Percentiles rank a stretch among this genome's conserved stretches.
Evolutionary conservation across 2,329 filamentous ascomycete species (phyloP).

Genomic region (Penicillium nordicum): DNA sequence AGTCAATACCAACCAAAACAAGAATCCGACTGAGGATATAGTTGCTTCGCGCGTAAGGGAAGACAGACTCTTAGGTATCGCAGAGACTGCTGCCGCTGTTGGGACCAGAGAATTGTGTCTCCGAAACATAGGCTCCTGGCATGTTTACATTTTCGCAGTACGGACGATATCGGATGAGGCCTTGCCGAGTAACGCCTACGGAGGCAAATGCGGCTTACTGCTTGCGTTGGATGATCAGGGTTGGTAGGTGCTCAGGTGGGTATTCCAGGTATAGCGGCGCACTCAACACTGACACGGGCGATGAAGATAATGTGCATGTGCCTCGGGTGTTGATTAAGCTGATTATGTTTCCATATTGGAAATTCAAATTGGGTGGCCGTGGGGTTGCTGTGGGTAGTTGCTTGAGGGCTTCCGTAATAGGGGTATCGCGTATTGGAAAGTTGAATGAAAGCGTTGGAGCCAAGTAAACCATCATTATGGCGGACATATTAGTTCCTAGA

Average conservation of each 20-base stretch:
- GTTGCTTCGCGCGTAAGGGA: conserved; percentile 2
- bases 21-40: background rate
- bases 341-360: background rate
- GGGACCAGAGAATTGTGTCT: background rate
- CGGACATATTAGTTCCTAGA: background rate
- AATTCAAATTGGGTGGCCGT: background rate
- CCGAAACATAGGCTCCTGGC: background rate
- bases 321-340: background rate
- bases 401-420: background rate
- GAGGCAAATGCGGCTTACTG: background rate
- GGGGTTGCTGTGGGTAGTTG: background rate
- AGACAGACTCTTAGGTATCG: background rate
- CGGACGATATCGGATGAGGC: background rate
- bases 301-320: too few species aligned
- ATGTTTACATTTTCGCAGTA: background rate
- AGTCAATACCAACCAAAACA: background rate
- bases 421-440: background rate
- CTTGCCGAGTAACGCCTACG: background rate
- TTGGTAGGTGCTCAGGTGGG: background rate
- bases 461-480: background rate
- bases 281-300: background rate
- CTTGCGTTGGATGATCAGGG: background rate
- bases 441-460: background rate
- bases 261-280: background rate
- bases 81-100: background rate